Conservation (phyloP, 1,139 yeast genomes). For the Diutina ranongensis region DNA sequence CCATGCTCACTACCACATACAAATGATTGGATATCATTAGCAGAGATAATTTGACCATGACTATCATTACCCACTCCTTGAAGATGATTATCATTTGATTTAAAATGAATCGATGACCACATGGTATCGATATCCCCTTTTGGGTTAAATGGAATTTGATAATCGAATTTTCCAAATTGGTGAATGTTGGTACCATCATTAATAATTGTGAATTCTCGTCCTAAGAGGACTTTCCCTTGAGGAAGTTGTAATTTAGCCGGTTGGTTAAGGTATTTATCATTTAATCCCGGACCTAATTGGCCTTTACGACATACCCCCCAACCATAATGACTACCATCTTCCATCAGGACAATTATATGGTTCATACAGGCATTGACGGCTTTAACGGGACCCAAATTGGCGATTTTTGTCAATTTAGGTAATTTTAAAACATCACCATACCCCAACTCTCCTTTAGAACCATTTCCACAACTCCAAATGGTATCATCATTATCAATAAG, state of each 20-base stretch:
- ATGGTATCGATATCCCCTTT: constrained; percentile 25
- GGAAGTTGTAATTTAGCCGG: constrained; percentile 19
- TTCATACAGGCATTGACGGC: constrained; percentile 39
- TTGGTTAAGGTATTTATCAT: constrained; percentile 8
- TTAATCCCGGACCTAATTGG: constrained; percentile 33
- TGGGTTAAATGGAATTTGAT: neutral
- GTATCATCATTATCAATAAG: constrained; percentile 30
- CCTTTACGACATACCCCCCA: constrained; percentile 83
- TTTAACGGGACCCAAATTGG: constrained; percentile 10
- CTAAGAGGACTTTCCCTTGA: neutral
- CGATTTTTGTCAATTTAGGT: constrained; percentile 10
- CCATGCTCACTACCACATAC: constrained; percentile 87
- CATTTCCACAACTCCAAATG: constrained; percentile 48
- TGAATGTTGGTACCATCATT: neutral
- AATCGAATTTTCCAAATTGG: neutral
- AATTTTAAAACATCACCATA: constrained; percentile 23
- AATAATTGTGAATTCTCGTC: neutral
- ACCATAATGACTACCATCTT: constrained; percentile 41
- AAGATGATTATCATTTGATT: constrained; percentile 7
- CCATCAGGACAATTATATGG: constrained; percentile 38
- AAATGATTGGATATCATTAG: constrained; percentile 11
- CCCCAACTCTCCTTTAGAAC: constrained; percentile 71
- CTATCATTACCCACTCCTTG: constrained; percentile 61
- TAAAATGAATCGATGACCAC: constrained; percentile 74
- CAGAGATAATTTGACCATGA: constrained; percentile 53